Base-by-base conservation (phyloP, 805 yeast genomes). In the Brettanomyces sp. region DNA sequence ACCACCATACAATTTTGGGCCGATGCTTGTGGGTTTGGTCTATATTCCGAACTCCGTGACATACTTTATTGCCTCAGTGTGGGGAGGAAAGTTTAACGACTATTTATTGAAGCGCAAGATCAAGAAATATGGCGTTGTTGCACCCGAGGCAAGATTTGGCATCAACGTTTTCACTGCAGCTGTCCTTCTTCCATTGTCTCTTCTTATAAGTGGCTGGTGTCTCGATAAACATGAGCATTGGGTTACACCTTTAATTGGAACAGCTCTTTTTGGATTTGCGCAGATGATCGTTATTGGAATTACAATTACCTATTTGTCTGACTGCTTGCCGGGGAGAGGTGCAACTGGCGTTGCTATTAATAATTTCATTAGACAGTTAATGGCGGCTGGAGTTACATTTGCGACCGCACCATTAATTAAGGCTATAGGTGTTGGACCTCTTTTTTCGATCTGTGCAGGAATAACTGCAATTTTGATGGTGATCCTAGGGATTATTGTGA, bases 321-420 rank as follows among this genome's bases (percentile, higher is more conserved):
- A 87, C 57, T 78, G 88, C 1, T 69, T 88, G 40, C 95, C 96
- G 0, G 95, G 95, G 0, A 73, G 81, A 55, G 95, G 95, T 38
- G 90, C 95, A 12, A 84, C 95, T 0, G 95, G 95, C 1, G 85
- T 87, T 42, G 95, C 95, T 0, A 61, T 88, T 43, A 87, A 85
- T 56, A 88, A 87, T 57, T 72, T 87, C 46, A 69, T 82, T 18
- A 71, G 96, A 54, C 84, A 80, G 70, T 65, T 78, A 2, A 65
- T 84, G 48, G 95, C 95, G 1, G 86, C 95, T 0, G 69, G 72
- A 2, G 90, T 87, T 9, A 79, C 89, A 1, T 88, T 87, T 59
- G 70, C 81, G 7, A 77, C 85, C 1, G 88, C 82, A 38, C 95
- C 95, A 0, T 67, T 85, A 56, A 65, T 82, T 14, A 55, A 58